Base-by-base conservation (phyloP, 352 stramenopile genomes). In the Pythium oligandrum region DNA sequence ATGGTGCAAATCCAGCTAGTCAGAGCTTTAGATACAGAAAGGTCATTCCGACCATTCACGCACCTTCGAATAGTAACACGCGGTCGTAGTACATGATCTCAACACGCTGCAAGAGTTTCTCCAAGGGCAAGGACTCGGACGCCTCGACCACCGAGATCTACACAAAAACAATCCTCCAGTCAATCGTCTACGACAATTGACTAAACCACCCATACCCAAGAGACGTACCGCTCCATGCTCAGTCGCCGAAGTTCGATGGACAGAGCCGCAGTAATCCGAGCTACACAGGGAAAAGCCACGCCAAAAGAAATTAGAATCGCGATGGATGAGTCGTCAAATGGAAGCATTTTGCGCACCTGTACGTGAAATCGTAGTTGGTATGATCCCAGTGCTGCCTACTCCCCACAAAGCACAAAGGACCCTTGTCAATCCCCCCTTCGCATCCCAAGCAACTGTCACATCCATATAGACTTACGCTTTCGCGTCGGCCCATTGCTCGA, bases 51-150 rank as follows among this genome's bases (percentile, higher is more conserved):
- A 40, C 12, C n/a, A 51, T 39, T 12, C 7, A 44, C 3, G 1
- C 51, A 84, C 77, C 77, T 81, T 88, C 77, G 47, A 84, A 88
- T 11, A 88, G 55, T 6, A 82, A 47, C 6, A 84, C 66, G 12
- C 60, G 67, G 35, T 84, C 77, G 53, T 84, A 86, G 55, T 75
- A 86, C 35, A 81, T 32, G 51, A 88, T 86, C 33, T 64, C 50
- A 0, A 79, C 62, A 37, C 78, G 70, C 42, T 86, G 74, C 40
- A 62, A 52, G 12, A 88, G 55, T 49, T 84, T 82, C 9, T 78
- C 70, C 6, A 84, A 59, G 17, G 77, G 76, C 39, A 87, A 36
- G 12, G 12, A 51, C 56, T 87, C 71, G 6, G n/a, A 39, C 4
- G 68, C 70, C 26, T 35, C 30, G 45, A 51, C 63, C 1, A 52